Evolutionary conservation across 2,329 filamentous ascomycete species (phyloP).

Genomic region (Exophiala xenobiotica): DNA sequence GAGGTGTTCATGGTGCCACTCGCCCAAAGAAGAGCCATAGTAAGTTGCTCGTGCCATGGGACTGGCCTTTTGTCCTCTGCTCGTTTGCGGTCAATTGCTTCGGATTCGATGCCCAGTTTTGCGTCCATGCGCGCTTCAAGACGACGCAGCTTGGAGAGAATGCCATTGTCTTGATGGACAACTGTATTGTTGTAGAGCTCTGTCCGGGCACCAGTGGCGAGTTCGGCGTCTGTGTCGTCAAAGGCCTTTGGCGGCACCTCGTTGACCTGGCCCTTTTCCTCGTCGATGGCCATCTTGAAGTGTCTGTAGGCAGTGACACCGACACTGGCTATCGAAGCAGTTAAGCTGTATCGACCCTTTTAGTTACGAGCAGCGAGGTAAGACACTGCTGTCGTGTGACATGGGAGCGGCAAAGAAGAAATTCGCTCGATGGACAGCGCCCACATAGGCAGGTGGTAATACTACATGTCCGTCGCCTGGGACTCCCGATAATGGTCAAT

Average conservation of each 20-base stretch:
- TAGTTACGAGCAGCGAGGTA: background rate
- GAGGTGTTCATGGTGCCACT: conserved; percentile 45
- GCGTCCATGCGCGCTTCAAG: conserved; percentile 45
- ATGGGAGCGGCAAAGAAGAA: background rate
- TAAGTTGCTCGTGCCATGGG: conserved; percentile 37
- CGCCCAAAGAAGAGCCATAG: conserved; percentile 48
- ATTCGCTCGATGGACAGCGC: background rate
- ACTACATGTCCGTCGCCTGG: background rate
- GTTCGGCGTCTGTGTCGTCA: conserved; percentile 4
- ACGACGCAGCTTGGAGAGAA: conserved; percentile 24
- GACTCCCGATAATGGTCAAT: background rate
- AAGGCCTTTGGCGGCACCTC: conserved; percentile 5
- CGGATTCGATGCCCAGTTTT: conserved; percentile 49
- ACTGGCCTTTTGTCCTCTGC: conserved; percentile 46
- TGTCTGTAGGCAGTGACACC: background rate
- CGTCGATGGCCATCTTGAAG: conserved; percentile 11
- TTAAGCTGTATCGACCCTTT: no score
- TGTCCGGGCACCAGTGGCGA: background rate
- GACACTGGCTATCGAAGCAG: no score
- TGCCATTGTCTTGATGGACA: conserved; percentile 21
- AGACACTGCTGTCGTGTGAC: background rate
- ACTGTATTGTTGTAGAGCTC: conserved; percentile 24
- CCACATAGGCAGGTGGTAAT: background rate
- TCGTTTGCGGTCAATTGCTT: conserved; percentile 48
- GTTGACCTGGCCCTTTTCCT: conserved; percentile 4